These are phyloP conservation scores for Lasiosphaeris hirsuta DNA, from an alignment of 495 filamentous ascomycete species.

Conservation along the genomic window DNA sequence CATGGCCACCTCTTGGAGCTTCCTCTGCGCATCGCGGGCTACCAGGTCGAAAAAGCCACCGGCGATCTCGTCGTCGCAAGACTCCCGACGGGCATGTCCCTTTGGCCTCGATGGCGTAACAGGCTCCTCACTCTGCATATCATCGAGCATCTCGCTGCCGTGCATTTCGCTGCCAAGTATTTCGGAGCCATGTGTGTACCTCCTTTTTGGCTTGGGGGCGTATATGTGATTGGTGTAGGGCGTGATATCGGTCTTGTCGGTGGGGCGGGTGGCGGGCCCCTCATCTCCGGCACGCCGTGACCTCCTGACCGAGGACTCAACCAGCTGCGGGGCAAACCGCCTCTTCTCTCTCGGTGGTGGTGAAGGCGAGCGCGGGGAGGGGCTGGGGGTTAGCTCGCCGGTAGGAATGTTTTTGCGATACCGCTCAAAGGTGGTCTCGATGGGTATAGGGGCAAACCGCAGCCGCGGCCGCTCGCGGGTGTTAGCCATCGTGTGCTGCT, in stretches of 20 bases:
- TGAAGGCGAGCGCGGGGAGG: slow-evolving; percentile 42
- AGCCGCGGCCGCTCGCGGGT: slow-evolving; percentile 33
- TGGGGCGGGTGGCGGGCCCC: slow-evolving; percentile 46
- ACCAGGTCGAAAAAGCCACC: slow-evolving; percentile 74
- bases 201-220: slow-evolving; percentile 39
- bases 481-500: slow-evolving; percentile 21
- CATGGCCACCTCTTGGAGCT: slow-evolving; percentile 51
- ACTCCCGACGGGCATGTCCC: slow-evolving; percentile 48
- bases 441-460: slow-evolving; percentile 56
- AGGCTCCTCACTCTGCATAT: slow-evolving; percentile 11
- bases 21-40: slow-evolving; percentile 69
- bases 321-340: slow-evolving; percentile 60
- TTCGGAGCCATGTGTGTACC: slow-evolving; percentile 24
- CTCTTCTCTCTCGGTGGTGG: slow-evolving; percentile 37
- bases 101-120: slow-evolving; percentile 14
- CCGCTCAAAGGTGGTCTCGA: slow-evolving; percentile 58
- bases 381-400: slow-evolving; percentile 49
- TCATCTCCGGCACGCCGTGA: slow-evolving; percentile 51
- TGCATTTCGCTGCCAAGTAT: too few species aligned
- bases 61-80: slow-evolving; percentile 65
- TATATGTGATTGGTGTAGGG: slow-evolving; percentile 58
- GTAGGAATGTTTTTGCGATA: slow-evolving; percentile 43
- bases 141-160: too few species aligned
- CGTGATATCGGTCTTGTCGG: slow-evolving; percentile 57
- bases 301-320: slow-evolving; percentile 61